Evolutionary conservation across 192 early-diverging fungal species (phyloP).

Genomic region (Lobosporangium transversale): DNA sequence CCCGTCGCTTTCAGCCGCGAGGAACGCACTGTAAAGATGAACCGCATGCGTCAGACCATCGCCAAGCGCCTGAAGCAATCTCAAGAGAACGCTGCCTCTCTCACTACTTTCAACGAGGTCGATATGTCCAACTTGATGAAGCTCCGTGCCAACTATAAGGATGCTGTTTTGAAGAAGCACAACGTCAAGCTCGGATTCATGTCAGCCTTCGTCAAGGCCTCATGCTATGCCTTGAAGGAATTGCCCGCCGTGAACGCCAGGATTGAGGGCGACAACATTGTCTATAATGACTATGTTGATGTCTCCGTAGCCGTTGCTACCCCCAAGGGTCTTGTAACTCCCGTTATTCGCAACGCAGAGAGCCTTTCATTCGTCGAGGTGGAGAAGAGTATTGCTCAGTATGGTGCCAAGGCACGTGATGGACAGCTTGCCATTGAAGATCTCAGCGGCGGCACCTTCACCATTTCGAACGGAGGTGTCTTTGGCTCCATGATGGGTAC

Average conservation of each 20-base stretch:
- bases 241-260: constrained; percentile 95
- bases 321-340: constrained; percentile 98
- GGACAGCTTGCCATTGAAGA: constrained; percentile 98
- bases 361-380: constrained; percentile 85
- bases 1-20: constrained; percentile 57
- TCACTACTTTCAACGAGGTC: constrained; percentile 99
- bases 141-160: constrained; percentile 94
- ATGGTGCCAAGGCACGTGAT: constrained; percentile 90
- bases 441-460: constrained; percentile 98
- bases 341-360: constrained; percentile 94
- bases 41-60: constrained; percentile 95
- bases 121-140: constrained; percentile 97
- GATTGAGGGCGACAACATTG: constrained; percentile 91
- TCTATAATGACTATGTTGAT: constrained; percentile 96
- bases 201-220: constrained; percentile 96
- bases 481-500: constrained; percentile 98
- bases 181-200: constrained; percentile 98
- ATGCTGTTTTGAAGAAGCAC: constrained; percentile 91
- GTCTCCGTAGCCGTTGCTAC: constrained; percentile 97
- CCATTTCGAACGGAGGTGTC: constrained; percentile 98
- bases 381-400: constrained; percentile 89
- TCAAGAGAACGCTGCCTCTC: constrained; percentile 94
- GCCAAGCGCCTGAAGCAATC: constrained; percentile 96
- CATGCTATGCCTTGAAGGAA: constrained; percentile 84
- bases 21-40: constrained; percentile 88